Evolutionary conservation across 1,284 basidiomycete species (phyloP), one percentile per base, ranked within the genome.

Genomic region (Heterobasidion annosum): DNA sequence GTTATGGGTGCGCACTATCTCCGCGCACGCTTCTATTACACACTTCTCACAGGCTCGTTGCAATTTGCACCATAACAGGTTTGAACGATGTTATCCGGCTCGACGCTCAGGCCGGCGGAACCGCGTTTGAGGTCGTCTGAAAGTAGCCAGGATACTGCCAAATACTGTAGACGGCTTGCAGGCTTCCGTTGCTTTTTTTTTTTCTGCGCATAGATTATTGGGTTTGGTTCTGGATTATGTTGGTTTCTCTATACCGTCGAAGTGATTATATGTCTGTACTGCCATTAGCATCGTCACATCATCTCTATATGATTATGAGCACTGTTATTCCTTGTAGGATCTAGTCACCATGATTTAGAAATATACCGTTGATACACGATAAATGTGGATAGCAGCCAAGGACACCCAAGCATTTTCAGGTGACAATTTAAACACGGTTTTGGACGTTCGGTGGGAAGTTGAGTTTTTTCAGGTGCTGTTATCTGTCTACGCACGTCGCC

Each of bases 51-150:
- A n/a, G 5, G 12, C n/a, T 33, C 37, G 33, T 32, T 46, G 34
- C 15, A 33, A 45, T 34, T 3, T 6, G 49, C 49, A 37, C 44
- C 13, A 40, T n/a, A 40, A 34, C 64, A 81, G 79, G 83, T 58
- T 71, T 88, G 8, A 67, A 76, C 42, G 77, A 82, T 18, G 72
- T 85, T 13, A 67, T 84, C 37, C 42, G 73, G 37, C 70, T 86
- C 18, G 85, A 88, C 56, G 70, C 77, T 1, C 68, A 68, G 52
- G 82, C 82, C 0, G 83, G 82, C n/a, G 82, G 81, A 45, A 75
- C 69, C 58, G 77, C 82, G 1, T 84, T 82, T 63, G 66, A 75
- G 46, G 59, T 67, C 48, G 73, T 81, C 43, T 82, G 68, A 70
- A 52, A 16, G 34, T 35, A 8, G 9, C 32, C 48, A 35, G 34